Conservation (phyloP, 2,329 filamentous ascomycete genomes). For the Aschersonia sp. region DNA sequence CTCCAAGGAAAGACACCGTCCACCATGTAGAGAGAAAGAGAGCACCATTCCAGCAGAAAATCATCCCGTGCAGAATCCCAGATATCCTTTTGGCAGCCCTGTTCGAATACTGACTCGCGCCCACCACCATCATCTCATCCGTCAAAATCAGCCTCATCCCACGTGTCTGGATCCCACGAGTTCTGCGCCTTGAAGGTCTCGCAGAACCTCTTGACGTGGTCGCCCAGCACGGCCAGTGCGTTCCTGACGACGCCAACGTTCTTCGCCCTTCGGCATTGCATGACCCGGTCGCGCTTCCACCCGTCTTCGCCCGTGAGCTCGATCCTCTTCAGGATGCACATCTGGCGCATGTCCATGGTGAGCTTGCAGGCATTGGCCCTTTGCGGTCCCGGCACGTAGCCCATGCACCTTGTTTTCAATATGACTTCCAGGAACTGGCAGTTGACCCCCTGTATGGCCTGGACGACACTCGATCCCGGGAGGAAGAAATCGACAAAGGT, state of each 20-base stretch:
- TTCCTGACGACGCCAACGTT: background rate
- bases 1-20: no score
- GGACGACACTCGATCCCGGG: conserved; percentile 11
- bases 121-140: background rate
- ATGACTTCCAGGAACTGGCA: conserved; percentile 21
- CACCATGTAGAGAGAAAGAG: no score
- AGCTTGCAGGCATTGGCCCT: conserved; percentile 2
- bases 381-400: background rate
- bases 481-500: conserved; percentile 23
- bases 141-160: background rate
- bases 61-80: no score
- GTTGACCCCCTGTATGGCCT: conserved; percentile 16
- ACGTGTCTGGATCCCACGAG: background rate
- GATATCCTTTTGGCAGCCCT: no score
- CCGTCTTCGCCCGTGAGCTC: background rate
- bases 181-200: background rate
- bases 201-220: conserved; percentile 4
- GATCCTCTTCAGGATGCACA: background rate
- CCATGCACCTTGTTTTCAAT: conserved; percentile 12
- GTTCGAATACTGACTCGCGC: no score
- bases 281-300: conserved; percentile 9
- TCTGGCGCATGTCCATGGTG: conserved; percentile 6
- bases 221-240: conserved; percentile 3
- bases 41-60: no score
- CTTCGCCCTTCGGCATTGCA: conserved; percentile 2